These are phyloP conservation scores for Metschnikowia koreensis DNA, from an alignment of 805 yeast species.

Conservation along the genomic window DNA sequence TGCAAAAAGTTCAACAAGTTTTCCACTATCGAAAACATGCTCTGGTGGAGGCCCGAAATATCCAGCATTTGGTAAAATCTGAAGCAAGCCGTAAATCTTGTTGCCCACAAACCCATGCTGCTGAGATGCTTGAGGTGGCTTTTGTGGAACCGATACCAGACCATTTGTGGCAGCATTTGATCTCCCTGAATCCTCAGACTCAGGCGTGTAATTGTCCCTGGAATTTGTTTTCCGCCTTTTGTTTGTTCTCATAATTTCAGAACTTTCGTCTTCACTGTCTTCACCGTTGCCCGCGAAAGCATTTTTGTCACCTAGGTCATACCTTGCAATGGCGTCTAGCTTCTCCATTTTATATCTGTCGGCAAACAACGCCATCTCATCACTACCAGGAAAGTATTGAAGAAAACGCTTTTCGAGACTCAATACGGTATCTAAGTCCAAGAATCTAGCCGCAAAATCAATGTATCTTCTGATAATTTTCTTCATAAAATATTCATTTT, in stretches of 20 bases:
- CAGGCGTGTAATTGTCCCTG: slow-evolving; percentile 13
- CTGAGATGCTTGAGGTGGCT: slow-evolving; percentile 7
- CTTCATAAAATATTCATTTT: slow-evolving; percentile 27
- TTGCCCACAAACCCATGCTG: slow-evolving; percentile 33
- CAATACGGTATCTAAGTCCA: slow-evolving; percentile 65
- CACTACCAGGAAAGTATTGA: slow-evolving; percentile 63
- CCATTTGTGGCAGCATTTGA: background rate
- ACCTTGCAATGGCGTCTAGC: slow-evolving; percentile 35
- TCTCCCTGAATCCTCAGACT: slow-evolving; percentile 3
- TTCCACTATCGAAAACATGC: slow-evolving; percentile 53
- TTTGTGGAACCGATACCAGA: slow-evolving; percentile 4
- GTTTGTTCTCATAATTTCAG: slow-evolving; percentile 8
- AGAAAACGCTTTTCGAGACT: slow-evolving; percentile 65
- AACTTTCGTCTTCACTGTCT: slow-evolving; percentile 15
- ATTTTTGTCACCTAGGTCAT: slow-evolving; percentile 31
- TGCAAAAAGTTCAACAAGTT: slow-evolving; percentile 45
- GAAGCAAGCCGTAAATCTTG: slow-evolving; percentile 43
- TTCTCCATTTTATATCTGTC: slow-evolving; percentile 40
- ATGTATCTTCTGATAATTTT: slow-evolving; percentile 49
- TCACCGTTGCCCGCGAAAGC: slow-evolving; percentile 8
- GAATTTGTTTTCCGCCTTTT: slow-evolving; percentile 18
- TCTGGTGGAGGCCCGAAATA: slow-evolving; percentile 49
- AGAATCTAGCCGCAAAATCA: slow-evolving; percentile 64
- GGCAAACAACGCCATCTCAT: slow-evolving; percentile 36
- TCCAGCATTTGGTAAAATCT: slow-evolving; percentile 59